phyloP scores from a whole-genome alignment of 768 basidiomycete species.

The Kwoniella sp. region DNA sequence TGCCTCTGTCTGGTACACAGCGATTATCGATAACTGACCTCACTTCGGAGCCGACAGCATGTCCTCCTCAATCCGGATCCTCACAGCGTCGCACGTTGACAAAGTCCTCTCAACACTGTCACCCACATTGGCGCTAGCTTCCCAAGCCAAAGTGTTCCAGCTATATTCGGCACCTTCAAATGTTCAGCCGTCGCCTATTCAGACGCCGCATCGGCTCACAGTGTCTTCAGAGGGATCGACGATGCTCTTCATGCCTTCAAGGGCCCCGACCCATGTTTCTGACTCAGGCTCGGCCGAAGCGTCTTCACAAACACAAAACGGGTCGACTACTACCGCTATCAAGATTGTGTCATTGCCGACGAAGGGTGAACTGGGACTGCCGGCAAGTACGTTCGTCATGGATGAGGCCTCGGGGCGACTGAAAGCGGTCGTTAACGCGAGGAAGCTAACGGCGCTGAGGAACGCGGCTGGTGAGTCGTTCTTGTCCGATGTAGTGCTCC shows the following conservation, averaged over 20 bases:
- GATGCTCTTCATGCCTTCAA: conserved; percentile 81
- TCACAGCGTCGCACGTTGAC: conserved; percentile 67
- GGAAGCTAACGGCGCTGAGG: conserved; percentile 73
- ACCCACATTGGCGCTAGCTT: conserved; percentile 60
- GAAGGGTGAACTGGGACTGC: conserved; percentile 64
- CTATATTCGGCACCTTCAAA: conserved; percentile 51
- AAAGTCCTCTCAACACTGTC: conserved; percentile 60
- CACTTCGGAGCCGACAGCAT: no score
- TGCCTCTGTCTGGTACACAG: no score
- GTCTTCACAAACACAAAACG: neutral
- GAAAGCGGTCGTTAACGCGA: conserved; percentile 77
- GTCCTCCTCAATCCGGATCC: conserved; percentile 61
- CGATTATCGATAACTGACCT: no score
- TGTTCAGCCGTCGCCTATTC: conserved; percentile 30
- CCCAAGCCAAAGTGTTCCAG: conserved; percentile 67
- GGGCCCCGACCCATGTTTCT: conserved; percentile 56
- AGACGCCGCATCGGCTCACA: conserved; percentile 66
- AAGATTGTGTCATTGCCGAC: conserved; percentile 80
- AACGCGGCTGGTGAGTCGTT: conserved; percentile 72
- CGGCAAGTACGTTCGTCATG: conserved; percentile 74
- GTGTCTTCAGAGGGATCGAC: conserved; percentile 65
- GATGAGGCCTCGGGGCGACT: conserved; percentile 70
- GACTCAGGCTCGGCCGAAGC: conserved; percentile 44
- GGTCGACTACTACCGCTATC: conserved; percentile 60
- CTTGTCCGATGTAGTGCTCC: neutral